Conservation (phyloP, 2,329 filamentous ascomycete genomes). For the Fusarium xyrophilum region DNA sequence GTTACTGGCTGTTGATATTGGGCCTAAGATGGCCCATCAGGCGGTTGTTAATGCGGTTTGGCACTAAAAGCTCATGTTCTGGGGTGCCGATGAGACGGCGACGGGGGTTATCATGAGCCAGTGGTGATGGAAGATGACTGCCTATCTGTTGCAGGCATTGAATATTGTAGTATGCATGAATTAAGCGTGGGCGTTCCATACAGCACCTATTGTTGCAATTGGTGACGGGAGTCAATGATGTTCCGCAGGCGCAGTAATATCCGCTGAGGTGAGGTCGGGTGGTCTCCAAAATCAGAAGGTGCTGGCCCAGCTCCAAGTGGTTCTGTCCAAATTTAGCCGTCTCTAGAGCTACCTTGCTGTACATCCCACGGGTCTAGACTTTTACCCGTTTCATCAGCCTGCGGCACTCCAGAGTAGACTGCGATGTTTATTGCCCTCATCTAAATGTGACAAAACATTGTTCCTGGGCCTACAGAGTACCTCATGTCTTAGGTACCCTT, state of each 20-base stretch:
- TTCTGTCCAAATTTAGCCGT: neutral
- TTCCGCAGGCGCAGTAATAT: neutral
- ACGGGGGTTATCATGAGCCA: constrained; percentile 8
- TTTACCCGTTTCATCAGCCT: constrained; percentile 3
- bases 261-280: neutral
- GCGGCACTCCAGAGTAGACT: constrained; percentile 1
- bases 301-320: neutral
- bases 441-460: neutral
- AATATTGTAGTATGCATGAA: constrained; percentile 1
- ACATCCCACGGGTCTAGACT: neutral
- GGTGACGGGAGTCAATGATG: neutral
- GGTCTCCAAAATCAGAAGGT: constrained; percentile 21
- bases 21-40: constrained; percentile 24
- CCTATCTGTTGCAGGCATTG: neutral
- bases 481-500: constrained; percentile 10
- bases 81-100: constrained; percentile 23
- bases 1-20: constrained; percentile 34
- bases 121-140: constrained; percentile 1
- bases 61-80: constrained; percentile 26
- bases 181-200: constrained; percentile 1
- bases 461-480: constrained; percentile 1
- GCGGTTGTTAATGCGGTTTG: constrained; percentile 35
- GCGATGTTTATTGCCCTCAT: constrained; percentile 22
- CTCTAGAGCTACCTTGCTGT: neutral
- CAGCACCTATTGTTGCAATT: neutral